These are phyloP conservation scores for Nissolia schottii DNA, from an alignment of 306 rosid species.

Conservation along the genomic window DNA sequence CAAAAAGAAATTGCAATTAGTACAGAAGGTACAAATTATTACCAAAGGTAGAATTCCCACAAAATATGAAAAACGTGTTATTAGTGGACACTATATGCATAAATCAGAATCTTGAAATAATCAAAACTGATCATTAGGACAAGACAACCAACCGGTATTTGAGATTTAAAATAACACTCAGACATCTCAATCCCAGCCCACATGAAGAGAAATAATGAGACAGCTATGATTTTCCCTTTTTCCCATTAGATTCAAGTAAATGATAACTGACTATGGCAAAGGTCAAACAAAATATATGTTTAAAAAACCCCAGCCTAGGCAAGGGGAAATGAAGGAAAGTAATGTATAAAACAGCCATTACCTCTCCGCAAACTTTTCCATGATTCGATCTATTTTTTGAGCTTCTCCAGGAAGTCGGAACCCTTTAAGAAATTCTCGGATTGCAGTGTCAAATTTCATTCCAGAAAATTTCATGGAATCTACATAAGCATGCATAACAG, in stretches of 20 bases:
- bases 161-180: constrained; percentile 3
- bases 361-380: constrained; percentile 99
- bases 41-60: constrained; percentile 11
- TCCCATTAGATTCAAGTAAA: neutral
- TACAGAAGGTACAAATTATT: constrained; percentile 20
- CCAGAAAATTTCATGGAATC: constrained; percentile 88
- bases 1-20: constrained; percentile 28
- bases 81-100: neutral
- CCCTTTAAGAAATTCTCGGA: constrained; percentile 98
- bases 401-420: constrained; percentile 99
- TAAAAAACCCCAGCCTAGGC: neutral
- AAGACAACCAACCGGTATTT: neutral
- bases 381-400: constrained; percentile 97
- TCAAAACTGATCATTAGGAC: constrained; percentile 1
- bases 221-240: neutral
- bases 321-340: constrained; percentile 16
- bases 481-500: constrained; percentile 97
- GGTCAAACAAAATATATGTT: neutral
- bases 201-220: neutral
- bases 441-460: constrained; percentile 88
- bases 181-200: neutral
- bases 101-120: neutral
- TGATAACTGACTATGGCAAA: constrained; percentile 12
- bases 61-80: neutral
- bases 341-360: constrained; percentile 22